Base-by-base conservation (phyloP, 2,329 filamentous ascomycete genomes). In the Neophaeococcomyces aloes region DNA sequence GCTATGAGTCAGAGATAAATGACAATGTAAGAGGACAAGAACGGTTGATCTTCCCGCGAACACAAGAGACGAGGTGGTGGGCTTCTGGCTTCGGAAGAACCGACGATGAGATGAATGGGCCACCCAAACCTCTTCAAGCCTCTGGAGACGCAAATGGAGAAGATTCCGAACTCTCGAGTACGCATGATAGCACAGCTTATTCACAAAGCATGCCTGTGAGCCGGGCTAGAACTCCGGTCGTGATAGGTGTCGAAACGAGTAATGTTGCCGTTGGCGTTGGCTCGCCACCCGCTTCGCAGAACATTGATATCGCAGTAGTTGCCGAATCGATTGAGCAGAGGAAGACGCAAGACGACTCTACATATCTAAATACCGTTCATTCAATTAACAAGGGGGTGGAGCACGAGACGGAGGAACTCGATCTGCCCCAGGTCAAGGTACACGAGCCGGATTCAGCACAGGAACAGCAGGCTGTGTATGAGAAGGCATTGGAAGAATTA, bases 41-140 rank as follows among this genome's bases (percentile, higher is more conserved):
- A 59, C 75, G 87, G 3, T 75, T 98, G 6, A 72, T 98, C 11
- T 83, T 96, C 52, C 89, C 91, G 0, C 72, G 75, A 2, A 67
- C 82, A 1, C 75, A 76, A 10, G 81, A 93, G 49, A 76, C 91
- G n/a, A 76, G 86, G 48, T 98, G 91, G 91, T 98, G 91, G 91
- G 74, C 81, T 52, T 84, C 91, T 56, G 67, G 82, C 1, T 98
- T 95, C 63, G 86, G 86, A 36, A 77, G 88, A 25, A 80, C 80
- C 2, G 86, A 95, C 54, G 78, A 82, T 42, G 91, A 98, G 60
- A 96, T 98, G 89, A 98, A 98, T 41, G 45, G 43, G 11, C 29
- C 29, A 7, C 19, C 27, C 18, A 39, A 14, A 34, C 30, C 25
- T 11, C 23, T 32, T 11, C 41, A 37, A 44, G 21, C 19, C 10